Conservation (phyloP, 1,284 basidiomycete genomes). For the Malassezia arunalokei region DNA sequence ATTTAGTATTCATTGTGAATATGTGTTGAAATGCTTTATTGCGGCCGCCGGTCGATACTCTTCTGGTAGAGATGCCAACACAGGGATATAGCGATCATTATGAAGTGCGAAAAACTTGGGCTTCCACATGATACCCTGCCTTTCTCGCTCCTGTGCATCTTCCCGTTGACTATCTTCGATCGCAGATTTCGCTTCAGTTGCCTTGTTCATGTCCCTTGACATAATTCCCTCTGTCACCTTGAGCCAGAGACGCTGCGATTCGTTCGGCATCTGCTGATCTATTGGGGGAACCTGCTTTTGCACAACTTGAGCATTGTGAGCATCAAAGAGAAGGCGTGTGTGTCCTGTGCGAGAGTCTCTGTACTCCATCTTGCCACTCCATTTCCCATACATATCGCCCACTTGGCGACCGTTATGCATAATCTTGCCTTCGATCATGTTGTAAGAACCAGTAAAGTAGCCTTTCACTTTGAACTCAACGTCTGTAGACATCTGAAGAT, state of each 20-base stretch:
- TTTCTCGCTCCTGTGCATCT: constrained; percentile 63
- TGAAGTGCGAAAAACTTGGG: constrained; percentile 69
- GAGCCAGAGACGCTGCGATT: constrained; percentile 69
- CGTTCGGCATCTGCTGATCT: constrained; percentile 75
- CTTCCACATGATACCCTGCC: constrained; percentile 56
- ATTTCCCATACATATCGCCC: constrained; percentile 79
- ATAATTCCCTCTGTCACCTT: constrained; percentile 76
- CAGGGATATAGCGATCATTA: constrained; percentile 47
- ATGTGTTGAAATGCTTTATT: constrained; percentile 22
- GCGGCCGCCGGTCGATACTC: constrained; percentile 22
- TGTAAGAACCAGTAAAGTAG: constrained; percentile 94
- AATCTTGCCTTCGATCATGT: constrained; percentile 71
- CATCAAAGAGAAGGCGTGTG: constrained; percentile 74
- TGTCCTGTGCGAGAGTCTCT: constrained; percentile 59
- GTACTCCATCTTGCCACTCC: constrained; percentile 83
- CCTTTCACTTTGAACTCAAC: constrained; percentile 98
- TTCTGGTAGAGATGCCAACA: constrained; percentile 22
- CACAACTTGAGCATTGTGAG: constrained; percentile 57
- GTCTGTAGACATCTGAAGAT: constrained; percentile 63
- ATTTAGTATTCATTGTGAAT: background rate
- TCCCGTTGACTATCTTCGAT: constrained; percentile 90
- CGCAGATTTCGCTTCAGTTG: constrained; percentile 73
- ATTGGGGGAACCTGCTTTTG: constrained; percentile 75
- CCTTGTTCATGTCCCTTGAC: constrained; percentile 79
- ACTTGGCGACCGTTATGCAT: constrained; percentile 59